phyloP scores from a whole-genome alignment of 257 asterid genomes.

The Gentiana straminea region DNA sequence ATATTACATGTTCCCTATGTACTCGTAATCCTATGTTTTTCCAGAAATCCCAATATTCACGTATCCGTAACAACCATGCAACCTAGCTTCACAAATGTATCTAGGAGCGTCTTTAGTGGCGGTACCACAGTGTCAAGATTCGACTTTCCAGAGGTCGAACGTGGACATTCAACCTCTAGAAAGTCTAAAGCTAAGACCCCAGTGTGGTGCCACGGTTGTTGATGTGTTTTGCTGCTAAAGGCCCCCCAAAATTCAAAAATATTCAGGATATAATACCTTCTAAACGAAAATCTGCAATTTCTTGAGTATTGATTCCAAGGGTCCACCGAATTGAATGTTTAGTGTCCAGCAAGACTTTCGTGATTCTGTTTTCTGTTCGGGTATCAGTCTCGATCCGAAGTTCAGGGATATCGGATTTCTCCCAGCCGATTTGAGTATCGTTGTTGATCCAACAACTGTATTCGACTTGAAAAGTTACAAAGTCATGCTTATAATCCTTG shows the following conservation, averaged over 20 bases:
- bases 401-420: slow-evolving; percentile 54
- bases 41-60: too few relatives aligned
- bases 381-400: slow-evolving; percentile 45
- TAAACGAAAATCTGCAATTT: slow-evolving; percentile 70
- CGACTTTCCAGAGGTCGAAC: too few relatives aligned
- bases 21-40: too few relatives aligned
- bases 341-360: slow-evolving; percentile 44
- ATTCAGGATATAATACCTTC: slow-evolving; percentile 39
- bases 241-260: background rate
- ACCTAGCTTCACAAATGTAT: too few relatives aligned
- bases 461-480: slow-evolving; percentile 66
- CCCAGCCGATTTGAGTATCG: slow-evolving; percentile 50
- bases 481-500: slow-evolving; percentile 49
- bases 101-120: too few relatives aligned
- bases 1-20: too few relatives aligned
- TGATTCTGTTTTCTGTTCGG: slow-evolving; percentile 41
- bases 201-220: too few relatives aligned
- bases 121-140: too few relatives aligned
- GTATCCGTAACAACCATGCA: too few relatives aligned
- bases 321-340: slow-evolving; percentile 74
- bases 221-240: too few relatives aligned
- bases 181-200: too few relatives aligned
- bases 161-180: too few relatives aligned
- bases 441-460: slow-evolving; percentile 68
- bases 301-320: slow-evolving; percentile 62